Base-by-base conservation (phyloP, 768 basidiomycete species). In the Mycena vulgaris region DNA sequence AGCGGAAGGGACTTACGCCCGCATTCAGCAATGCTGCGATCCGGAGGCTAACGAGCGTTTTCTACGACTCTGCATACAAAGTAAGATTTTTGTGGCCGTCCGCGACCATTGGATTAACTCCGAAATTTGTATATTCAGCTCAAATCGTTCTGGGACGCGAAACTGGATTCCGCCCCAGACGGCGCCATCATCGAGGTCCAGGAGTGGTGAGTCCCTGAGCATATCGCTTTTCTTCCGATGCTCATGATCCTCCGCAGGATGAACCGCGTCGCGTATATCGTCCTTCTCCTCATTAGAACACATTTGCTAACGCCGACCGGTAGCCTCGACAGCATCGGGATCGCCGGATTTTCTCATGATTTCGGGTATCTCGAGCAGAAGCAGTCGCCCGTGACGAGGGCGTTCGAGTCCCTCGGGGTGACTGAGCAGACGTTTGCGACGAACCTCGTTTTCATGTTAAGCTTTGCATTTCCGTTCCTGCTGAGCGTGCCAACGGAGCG, bases 271-370 rank as follows among this genome's bases (percentile, higher is more conserved):
- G 82, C 84, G 83, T 82, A 70, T 13, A 80, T 62, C 11, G 19
- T 31, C 25, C 10, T 6, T 25, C n/a, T n/a, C n/a, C n/a, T 13
- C 7, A 9, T 25, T 3, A 0, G 7, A 28, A 30, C 1, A 16
- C 21, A n/a, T n/a, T n/a, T n/a, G 31, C 16, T 21, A 7, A 7
- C 28, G 16, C 28, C 14, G 30, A 56, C 35, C 23, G 37, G n/a
- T 23, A 85, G 84, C 1, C 75, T 69, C 13, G 68, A 69, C 78
- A 78, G 58, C 31, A 80, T 84, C 55, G 84, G 85, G 16, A 80
- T 84, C 49, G 83, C 84, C 13, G 81, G 84, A 2, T 84, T 86
- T 73, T 81, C 83, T 19, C 83, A 86, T 73, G 80, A 85, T 68
- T 86, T 86, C 57, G 77, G 79, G 16, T 77, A 82, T 0, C 76